These are phyloP conservation scores for Cordyceps militaris DNA, from an alignment of 2,329 filamentous ascomycete species.

Conservation along the genomic window DNA sequence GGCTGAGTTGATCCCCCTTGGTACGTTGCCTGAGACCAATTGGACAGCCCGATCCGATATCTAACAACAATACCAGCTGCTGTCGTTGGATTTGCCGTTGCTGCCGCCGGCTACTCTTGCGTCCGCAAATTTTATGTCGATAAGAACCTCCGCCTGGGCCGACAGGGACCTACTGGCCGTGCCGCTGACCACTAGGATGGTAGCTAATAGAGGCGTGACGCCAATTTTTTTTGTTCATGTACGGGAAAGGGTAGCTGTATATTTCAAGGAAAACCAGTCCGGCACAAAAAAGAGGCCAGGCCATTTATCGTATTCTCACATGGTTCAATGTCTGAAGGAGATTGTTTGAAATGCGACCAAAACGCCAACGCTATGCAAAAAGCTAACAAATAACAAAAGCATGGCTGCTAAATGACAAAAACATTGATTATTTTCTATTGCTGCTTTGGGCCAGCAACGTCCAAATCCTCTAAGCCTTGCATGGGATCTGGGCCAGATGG, in stretches of 20 bases:
- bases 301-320: constrained; percentile 5
- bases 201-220: constrained; percentile 15
- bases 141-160: constrained; percentile 83
- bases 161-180: constrained; percentile 49
- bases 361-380: constrained; percentile 41
- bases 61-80: constrained; percentile 48
- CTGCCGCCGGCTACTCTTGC: constrained; percentile 76
- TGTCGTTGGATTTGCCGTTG: constrained; percentile 78
- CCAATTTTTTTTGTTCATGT: constrained; percentile 17
- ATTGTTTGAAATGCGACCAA: constrained; percentile 26
- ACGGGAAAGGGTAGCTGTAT: constrained; percentile 14
- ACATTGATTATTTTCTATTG: constrained; percentile 39
- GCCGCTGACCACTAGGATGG: constrained; percentile 31
- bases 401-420: neutral
- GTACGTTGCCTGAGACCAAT: constrained; percentile 42
- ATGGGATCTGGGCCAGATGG: constrained; percentile 72
- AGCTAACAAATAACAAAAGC: neutral
- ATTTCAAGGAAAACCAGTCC: constrained; percentile 13
- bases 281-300: constrained; percentile 15
- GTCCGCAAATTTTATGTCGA: constrained; percentile 76
- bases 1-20: constrained; percentile 88
- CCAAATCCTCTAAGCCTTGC: constrained; percentile 88
- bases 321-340: neutral
- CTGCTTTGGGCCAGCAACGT: constrained; percentile 85
- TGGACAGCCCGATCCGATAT: neutral